Percentiles rank a stretch among this genome's conserved stretches.
Conservation (phyloP, 371 early-diverging fungal genomes). For the Capniomyces stellatus region DNA sequence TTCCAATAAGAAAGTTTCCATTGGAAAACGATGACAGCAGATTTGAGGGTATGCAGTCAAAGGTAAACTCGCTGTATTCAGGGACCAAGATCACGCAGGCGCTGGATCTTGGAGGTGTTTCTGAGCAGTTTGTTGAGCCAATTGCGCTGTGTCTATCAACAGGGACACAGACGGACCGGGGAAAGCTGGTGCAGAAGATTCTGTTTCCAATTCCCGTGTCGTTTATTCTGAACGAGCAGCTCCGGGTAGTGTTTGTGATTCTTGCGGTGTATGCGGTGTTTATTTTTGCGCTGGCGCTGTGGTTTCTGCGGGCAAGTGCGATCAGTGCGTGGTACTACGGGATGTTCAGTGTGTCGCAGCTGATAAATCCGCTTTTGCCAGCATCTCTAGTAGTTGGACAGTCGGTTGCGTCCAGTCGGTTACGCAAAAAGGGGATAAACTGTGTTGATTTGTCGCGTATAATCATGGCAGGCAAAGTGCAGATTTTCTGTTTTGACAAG, state of each 20-base stretch:
- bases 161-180: conserved; percentile 56
- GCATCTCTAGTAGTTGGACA: conserved; percentile 60
- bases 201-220: conserved; percentile 39
- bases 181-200: conserved; percentile 57
- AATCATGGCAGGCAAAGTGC: conserved; percentile 70
- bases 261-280: conserved; percentile 27
- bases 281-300: conserved; percentile 22
- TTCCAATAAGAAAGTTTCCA: conserved; percentile 63
- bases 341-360: conserved; percentile 41
- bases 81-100: conserved; percentile 38
- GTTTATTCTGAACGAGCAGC: conserved; percentile 53
- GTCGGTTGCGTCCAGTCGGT: conserved; percentile 49
- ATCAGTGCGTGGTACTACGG: conserved; percentile 42
- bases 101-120: conserved; percentile 6
- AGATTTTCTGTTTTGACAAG: conserved; percentile 79
- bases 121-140: conserved; percentile 6
- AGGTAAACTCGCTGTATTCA: conserved; percentile 38
- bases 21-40: conserved; percentile 36
- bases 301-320: conserved; percentile 35
- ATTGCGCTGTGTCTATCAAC: conserved; percentile 20
- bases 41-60: conserved; percentile 44
- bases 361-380: conserved; percentile 43
- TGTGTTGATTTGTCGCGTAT: conserved; percentile 64
- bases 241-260: conserved; percentile 42
- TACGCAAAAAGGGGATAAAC: conserved; percentile 34